Evolutionary conservation across 2,329 filamentous ascomycete genomes (phyloP).

Genomic region (Zymoseptoria pseudotritici): DNA sequence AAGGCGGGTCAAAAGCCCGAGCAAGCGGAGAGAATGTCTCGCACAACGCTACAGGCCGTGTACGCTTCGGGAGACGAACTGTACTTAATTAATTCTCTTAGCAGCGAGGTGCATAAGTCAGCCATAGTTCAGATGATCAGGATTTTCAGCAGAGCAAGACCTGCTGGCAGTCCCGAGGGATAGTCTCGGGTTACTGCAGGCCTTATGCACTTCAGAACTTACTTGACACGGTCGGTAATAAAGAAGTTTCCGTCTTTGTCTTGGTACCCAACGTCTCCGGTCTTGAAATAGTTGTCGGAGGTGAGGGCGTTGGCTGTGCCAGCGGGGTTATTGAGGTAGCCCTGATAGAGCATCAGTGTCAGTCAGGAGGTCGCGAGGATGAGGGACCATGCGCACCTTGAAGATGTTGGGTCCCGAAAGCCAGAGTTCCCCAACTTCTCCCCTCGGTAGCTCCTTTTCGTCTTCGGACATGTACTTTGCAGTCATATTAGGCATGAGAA

Average conservation of each 20-base stretch:
- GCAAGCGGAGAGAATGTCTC: neutral
- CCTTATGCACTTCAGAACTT: no score
- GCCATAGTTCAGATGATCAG: no score
- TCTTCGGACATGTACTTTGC: constrained; percentile 67
- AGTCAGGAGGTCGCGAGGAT: neutral
- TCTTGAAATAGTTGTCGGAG: constrained; percentile 76
- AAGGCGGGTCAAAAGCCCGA: neutral
- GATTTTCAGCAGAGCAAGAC: no score
- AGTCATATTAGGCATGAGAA: constrained; percentile 68
- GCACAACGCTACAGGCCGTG: neutral
- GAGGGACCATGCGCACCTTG: constrained; percentile 44
- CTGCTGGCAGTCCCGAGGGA: no score
- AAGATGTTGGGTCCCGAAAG: constrained; percentile 75
- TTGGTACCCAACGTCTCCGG: constrained; percentile 74
- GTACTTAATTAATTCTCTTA: constrained; percentile 53
- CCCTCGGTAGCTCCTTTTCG: constrained; percentile 63
- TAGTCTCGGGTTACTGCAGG: no score
- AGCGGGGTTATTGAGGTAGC: constrained; percentile 67
- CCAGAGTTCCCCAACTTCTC: constrained; percentile 68
- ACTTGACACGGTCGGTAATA: constrained; percentile 72
- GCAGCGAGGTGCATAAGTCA: no score
- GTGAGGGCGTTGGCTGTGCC: constrained; percentile 65
- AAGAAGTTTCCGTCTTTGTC: constrained; percentile 73
- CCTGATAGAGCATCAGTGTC: constrained; percentile 26
- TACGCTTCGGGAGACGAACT: constrained; percentile 1